Evolutionary conservation across 805 yeast species (phyloP).

Genomic region (Cyberlindnera lachancei): DNA sequence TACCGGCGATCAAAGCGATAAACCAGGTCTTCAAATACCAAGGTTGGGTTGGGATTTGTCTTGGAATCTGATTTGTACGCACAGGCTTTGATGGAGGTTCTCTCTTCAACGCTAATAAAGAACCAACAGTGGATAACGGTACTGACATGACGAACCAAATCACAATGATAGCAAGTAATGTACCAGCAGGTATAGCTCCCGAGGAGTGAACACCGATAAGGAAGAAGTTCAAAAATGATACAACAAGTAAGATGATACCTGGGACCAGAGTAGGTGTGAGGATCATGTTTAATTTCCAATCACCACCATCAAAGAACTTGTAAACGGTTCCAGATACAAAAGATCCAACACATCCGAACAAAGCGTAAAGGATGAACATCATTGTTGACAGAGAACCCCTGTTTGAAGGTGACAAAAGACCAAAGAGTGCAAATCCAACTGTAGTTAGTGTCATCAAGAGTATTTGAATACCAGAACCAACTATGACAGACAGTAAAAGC

Average conservation of each 20-base stretch:
- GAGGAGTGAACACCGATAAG: slow-evolving; percentile 73
- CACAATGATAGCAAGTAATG: slow-evolving; percentile 70
- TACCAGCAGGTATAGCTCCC: slow-evolving; percentile 91
- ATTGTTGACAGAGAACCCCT: slow-evolving; percentile 91
- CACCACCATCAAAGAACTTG: slow-evolving; percentile 85
- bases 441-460: slow-evolving; percentile 70
- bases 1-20: slow-evolving; percentile 70
- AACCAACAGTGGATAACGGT: slow-evolving; percentile 81
- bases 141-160: slow-evolving; percentile 84
- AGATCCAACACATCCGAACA: slow-evolving; percentile 78
- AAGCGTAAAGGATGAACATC: slow-evolving; percentile 75
- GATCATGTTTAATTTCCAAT: slow-evolving; percentile 80
- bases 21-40: slow-evolving; percentile 67
- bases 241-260: slow-evolving; percentile 55
- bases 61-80: slow-evolving; percentile 88
- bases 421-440: slow-evolving; percentile 76
- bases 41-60: slow-evolving; percentile 92
- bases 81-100: slow-evolving; percentile 63
- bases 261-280: slow-evolving; percentile 85
- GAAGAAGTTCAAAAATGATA: slow-evolving; percentile 73
- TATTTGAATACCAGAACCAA: slow-evolving; percentile 86
- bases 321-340: slow-evolving; percentile 80
- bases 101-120: slow-evolving; percentile 64
- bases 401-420: slow-evolving; percentile 87
- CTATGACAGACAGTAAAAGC: slow-evolving; percentile 66